Conservation (phyloP, 2,329 filamentous ascomycete species). For the Monilinia fructicola region DNA sequence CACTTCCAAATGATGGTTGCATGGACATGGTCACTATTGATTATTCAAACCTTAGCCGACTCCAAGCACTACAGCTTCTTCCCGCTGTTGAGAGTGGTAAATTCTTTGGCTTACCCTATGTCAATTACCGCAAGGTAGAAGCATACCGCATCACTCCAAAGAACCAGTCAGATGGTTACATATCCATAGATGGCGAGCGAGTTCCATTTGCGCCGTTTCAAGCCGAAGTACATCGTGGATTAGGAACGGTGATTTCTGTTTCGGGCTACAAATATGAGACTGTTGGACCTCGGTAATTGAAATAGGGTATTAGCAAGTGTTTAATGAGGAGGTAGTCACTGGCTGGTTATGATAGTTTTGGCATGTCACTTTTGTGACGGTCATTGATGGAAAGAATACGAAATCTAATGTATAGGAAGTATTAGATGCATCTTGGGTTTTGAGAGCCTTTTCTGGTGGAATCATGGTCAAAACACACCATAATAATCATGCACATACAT, state of each 20-base stretch:
- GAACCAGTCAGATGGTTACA: constrained; percentile 69
- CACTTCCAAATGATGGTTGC: constrained; percentile 75
- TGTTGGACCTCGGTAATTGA: constrained; percentile 5
- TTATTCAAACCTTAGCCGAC: constrained; percentile 63
- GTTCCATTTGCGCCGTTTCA: constrained; percentile 86
- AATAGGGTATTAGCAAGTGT: neutral
- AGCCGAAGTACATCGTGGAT: constrained; percentile 75
- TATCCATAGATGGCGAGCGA: constrained; percentile 87
- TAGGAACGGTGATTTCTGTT: constrained; percentile 62
- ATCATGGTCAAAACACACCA: neutral
- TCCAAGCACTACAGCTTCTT: constrained; percentile 66
- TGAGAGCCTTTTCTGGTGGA: neutral
- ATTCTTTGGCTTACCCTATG: constrained; percentile 74
- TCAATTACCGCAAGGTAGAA: constrained; percentile 75
- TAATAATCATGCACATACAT: no score
- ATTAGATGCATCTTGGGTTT: neutral
- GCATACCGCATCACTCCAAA: constrained; percentile 79
- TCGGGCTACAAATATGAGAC: constrained; percentile 19
- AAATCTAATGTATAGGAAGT: neutral
- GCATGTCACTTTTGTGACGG: neutral
- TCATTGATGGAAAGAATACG: neutral
- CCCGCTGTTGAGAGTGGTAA: constrained; percentile 66
- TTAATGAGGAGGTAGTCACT: neutral
- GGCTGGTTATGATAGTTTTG: neutral
- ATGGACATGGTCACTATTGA: constrained; percentile 79